These are phyloP conservation scores for Rhododendron mucronatum DNA, from an alignment of 148 eudicot species.

Conservation along the genomic window DNA sequence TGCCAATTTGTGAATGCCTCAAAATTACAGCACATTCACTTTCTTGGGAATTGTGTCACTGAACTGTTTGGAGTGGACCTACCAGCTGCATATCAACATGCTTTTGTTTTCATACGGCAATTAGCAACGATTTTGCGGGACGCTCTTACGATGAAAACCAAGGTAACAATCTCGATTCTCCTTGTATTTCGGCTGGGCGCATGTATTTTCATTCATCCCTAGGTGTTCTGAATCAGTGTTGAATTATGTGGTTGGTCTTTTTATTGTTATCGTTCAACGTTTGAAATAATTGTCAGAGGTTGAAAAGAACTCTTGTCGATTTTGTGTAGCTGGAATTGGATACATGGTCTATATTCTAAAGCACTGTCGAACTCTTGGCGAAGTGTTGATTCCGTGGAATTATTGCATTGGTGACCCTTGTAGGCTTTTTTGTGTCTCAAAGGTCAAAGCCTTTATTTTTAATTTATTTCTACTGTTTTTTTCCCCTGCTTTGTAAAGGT, in stretches of 20 bases:
- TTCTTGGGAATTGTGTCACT: slow-evolving; percentile 71
- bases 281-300: neutral
- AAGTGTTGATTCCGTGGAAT: neutral
- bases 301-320: neutral
- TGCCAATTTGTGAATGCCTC: slow-evolving; percentile 72
- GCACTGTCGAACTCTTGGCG: neutral
- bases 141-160: slow-evolving; percentile 61
- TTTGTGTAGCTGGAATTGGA: neutral
- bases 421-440: neutral
- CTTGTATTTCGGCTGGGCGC: neutral
- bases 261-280: neutral
- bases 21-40: slow-evolving; percentile 79
- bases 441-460: neutral
- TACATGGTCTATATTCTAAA: neutral
- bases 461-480: neutral
- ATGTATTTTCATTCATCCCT: neutral
- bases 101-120: slow-evolving; percentile 83
- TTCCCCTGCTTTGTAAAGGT: neutral
- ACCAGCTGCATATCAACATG: slow-evolving; percentile 85
- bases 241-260: neutral
- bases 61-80: slow-evolving; percentile 77
- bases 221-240: neutral
- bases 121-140: slow-evolving; percentile 76
- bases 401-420: neutral
- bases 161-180: slow-evolving; percentile 27